Evolutionary conservation across 306 rosid genomes (phyloP).

Genomic region (Fragaria nilgerrensis): DNA sequence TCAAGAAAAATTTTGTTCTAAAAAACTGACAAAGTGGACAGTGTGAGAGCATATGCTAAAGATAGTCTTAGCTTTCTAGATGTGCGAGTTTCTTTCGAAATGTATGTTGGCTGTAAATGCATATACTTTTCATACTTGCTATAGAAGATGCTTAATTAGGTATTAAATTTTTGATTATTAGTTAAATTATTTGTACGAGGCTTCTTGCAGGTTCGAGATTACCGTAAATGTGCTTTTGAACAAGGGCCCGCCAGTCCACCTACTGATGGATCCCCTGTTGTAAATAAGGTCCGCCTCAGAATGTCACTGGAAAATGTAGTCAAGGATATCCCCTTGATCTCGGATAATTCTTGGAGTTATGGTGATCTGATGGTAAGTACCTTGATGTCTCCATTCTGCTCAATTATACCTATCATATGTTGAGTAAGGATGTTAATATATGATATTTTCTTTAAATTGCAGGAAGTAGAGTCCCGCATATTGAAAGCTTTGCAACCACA

Average conservation of each 20-base stretch:
- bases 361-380: slow-evolving; percentile 92
- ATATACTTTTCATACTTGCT: background rate
- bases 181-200: slow-evolving; percentile 16
- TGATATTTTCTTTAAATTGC: slow-evolving; percentile 25
- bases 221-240: slow-evolving; percentile 61
- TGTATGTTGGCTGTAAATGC: background rate
- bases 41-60: background rate
- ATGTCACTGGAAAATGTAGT: slow-evolving; percentile 95
- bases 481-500: slow-evolving; percentile 83
- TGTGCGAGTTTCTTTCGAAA: slow-evolving; percentile 11
- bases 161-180: background rate
- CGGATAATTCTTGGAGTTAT: slow-evolving; percentile 90
- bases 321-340: slow-evolving; percentile 84
- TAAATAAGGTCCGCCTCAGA: slow-evolving; percentile 69
- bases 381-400: slow-evolving; percentile 21
- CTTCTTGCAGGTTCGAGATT: slow-evolving; percentile 75
- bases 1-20: background rate
- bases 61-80: background rate
- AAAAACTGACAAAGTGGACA: background rate
- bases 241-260: slow-evolving; percentile 49
- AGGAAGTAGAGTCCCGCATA: slow-evolving; percentile 91
- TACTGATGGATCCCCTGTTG: slow-evolving; percentile 50
- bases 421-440: slow-evolving; percentile 25
- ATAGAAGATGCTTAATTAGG: background rate
- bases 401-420: slow-evolving; percentile 24